Conservation (phyloP, 116 monocot species). For the Dioscorea cayenensis region DNA sequence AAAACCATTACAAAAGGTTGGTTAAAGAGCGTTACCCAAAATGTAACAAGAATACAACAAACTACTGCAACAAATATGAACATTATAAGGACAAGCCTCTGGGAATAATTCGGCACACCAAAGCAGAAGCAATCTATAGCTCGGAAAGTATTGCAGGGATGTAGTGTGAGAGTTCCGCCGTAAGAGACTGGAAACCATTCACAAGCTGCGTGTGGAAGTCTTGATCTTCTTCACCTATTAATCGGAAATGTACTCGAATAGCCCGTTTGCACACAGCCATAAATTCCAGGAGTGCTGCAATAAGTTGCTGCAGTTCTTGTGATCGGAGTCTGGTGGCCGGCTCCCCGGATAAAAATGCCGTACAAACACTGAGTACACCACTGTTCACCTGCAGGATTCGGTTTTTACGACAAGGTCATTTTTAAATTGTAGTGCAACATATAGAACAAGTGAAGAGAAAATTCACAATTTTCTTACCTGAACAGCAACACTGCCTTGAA, state of each 20-base stretch:
- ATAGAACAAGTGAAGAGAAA: not conserved
- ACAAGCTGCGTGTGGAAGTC: constrained; percentile 99
- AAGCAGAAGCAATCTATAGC: constrained; percentile 32
- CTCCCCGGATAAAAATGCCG: constrained; percentile 97
- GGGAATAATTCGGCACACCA: not conserved
- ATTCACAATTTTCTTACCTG: constrained; percentile 44
- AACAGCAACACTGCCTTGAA: constrained; percentile 98
- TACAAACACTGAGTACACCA: constrained; percentile 93
- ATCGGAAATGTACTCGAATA: constrained; percentile 89
- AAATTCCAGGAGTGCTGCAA: constrained; percentile 96
- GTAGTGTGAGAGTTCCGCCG: constrained; percentile 98
- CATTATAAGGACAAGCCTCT: too few relatives aligned
- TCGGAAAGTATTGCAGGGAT: constrained; percentile 99
- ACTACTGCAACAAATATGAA: too few relatives aligned
- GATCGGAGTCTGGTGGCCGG: constrained; percentile 97
- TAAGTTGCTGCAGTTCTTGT: constrained; percentile 96
- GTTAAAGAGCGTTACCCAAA: too few relatives aligned
- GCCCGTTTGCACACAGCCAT: constrained; percentile 99
- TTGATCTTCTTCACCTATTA: constrained; percentile 98
- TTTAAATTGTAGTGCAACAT: not conserved
- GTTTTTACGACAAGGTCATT: not conserved
- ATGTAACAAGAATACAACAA: too few relatives aligned
- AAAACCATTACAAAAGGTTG: too few relatives aligned
- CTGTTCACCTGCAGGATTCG: constrained; percentile 85
- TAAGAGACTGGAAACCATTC: constrained; percentile 97